Evolutionary conservation across 2,329 filamentous ascomycete species (phyloP), one percentile per base, ranked within the genome.

Genomic region (Epichloe uncinata): DNA sequence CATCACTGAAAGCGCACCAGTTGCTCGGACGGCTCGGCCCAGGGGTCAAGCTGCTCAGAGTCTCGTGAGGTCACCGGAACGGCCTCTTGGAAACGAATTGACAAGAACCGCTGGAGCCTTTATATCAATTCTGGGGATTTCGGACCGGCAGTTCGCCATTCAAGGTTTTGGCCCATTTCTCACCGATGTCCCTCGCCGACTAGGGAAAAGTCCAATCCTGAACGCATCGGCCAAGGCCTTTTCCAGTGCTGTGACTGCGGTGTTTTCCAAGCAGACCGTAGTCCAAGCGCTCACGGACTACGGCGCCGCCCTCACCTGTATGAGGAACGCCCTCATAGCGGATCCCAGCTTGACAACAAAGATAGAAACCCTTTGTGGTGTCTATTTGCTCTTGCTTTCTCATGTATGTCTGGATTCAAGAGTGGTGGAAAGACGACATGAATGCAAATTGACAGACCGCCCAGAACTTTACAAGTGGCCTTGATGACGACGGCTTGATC

Each of bases 131-230:
- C 62, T 73, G 2, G 55, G 65, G 26, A 60, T 69, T 3, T 66
- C 63, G 0, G 70, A 75, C 43, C 60, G 73, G 16, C 62, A 70
- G 16, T 75, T 71, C 53, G 72, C 75, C 42, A 55, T 77, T 6
- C 61, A 61, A 41, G 70, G 69, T 13, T 77, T 73, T 52, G 74
- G 73, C 1, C 55, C 58, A 0, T 76, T 72, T 53, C 56, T 77
- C 11, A 58, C 60, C 1, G 63, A 71, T n/a, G 58, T 77, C 1
- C 74, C 74, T 0, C 56, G 57, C 36, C 68, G 71, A 0, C 54
- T 77, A 1, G 74, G 73, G 1, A 59, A 52, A 11, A 75, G 71
- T 43, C 61, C 64, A 44, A 72, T 72, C 1, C 60, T 77, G 0
- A 72, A 75, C 52, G 63, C 66, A 0, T 57, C 66, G 0, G 60